Conservation (phyloP, 345 rosid species). For the Crucihimalaya himalaica region DNA sequence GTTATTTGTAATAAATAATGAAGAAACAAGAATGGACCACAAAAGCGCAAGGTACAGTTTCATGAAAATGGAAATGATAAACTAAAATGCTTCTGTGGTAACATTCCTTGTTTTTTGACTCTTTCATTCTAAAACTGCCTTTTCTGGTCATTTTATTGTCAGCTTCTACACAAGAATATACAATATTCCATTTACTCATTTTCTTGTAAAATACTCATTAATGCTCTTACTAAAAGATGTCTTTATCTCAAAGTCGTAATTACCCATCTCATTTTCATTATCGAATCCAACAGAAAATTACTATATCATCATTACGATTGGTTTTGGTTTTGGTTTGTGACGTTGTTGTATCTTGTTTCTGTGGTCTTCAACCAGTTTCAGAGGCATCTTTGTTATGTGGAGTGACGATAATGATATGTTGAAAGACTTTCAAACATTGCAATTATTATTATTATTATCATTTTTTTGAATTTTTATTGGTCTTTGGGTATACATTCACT, state of each 20-base stretch:
- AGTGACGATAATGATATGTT: conserved; percentile 30
- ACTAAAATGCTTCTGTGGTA: conserved; percentile 17
- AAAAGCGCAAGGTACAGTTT: conserved; percentile 38
- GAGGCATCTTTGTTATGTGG: conserved; percentile 31
- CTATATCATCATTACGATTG: conserved; percentile 15
- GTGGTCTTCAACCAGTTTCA: conserved; percentile 9
- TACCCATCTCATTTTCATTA: conserved; percentile 20
- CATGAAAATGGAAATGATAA: conserved; percentile 37
- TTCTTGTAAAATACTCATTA: conserved; percentile 27
- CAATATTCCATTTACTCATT: conserved; percentile 32
- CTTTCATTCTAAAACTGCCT: conserved; percentile 40
- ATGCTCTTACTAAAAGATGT: conserved; percentile 10
- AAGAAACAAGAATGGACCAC: conserved; percentile 32
- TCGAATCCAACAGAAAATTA: conserved; percentile 20
- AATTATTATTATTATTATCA: not conserved
- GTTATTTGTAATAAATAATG: conserved; percentile 18
- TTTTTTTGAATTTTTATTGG: not conserved
- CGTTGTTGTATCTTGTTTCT: conserved; percentile 18
- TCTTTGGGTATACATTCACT: conserved; percentile 12
- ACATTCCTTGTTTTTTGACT: conserved; percentile 43
- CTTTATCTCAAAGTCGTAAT: conserved; percentile 31
- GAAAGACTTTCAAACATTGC: conserved; percentile 13
- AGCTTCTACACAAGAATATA: conserved; percentile 32
- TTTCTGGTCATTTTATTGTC: conserved; percentile 39
- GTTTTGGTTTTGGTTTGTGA: conserved; percentile 33